Evolutionary conservation across 2,329 filamentous ascomycete species (phyloP).

Genomic region (Cadophora sp.): DNA sequence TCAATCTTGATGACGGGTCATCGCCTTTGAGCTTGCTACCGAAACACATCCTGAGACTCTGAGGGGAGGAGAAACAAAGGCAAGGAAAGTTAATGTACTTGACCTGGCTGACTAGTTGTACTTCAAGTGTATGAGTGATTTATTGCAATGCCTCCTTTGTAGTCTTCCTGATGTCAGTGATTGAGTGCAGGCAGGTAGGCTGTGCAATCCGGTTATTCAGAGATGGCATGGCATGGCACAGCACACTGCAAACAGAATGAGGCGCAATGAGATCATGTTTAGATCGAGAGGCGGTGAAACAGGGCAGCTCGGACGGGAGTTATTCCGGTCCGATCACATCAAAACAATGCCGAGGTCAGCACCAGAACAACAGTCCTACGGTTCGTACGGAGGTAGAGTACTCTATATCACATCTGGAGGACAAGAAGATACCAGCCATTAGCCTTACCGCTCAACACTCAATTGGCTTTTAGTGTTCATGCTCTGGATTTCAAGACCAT

Average conservation of each 20-base stretch:
- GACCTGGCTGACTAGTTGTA: constrained; percentile 13
- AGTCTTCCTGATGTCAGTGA: constrained; percentile 20
- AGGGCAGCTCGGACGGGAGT: neutral
- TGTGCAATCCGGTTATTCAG: constrained; percentile 16
- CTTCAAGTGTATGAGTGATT: constrained; percentile 2
- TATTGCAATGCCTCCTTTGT: neutral
- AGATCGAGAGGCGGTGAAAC: neutral
- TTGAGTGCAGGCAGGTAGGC: constrained; percentile 1
- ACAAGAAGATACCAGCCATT: too few relatives aligned
- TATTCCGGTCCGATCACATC: constrained; percentile 2
- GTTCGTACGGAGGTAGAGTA: too few relatives aligned
- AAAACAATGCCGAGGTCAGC: neutral
- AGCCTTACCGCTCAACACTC: too few relatives aligned
- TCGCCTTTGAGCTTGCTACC: constrained; percentile 37
- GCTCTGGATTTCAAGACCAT: too few relatives aligned
- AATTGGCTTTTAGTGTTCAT: too few relatives aligned
- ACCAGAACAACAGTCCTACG: neutral
- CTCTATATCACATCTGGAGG: too few relatives aligned
- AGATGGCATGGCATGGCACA: neutral
- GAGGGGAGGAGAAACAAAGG: constrained; percentile 11
- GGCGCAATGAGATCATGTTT: constrained; percentile 17
- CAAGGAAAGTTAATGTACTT: constrained; percentile 21
- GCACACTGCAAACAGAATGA: constrained; percentile 15
- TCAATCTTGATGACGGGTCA: constrained; percentile 29
- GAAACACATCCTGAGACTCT: constrained; percentile 38